Evolutionary conservation across 176 grass and related monocot genomes (phyloP), one percentile per base, ranked within the genome.

Genomic region (Bonia amplexicaulis): DNA sequence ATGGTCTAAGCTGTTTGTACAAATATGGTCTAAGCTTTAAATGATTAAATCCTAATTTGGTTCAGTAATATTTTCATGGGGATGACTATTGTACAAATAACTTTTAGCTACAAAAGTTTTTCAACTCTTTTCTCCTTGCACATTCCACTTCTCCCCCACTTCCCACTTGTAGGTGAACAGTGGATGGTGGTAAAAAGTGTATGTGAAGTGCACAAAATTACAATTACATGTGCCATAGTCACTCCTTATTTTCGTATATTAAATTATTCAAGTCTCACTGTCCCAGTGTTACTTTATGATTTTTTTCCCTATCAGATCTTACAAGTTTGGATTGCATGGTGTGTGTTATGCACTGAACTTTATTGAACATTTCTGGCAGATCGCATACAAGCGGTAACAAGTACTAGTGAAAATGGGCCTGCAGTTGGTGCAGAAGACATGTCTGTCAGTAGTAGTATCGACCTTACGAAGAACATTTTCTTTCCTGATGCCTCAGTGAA

Each of bases 341-440:
- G 9, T 70, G 58, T 79, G 9, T 70, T 62, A 14, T 60, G 29
- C 23, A 41, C 79, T 87, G 29, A 90, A 79, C 51, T 74, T 84
- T 42, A 0, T 74, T 79, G 26, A 66, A 33, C n/a, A 74, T 90
- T 80, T 80, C n/a, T 80, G 48, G 79, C 41, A 90, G 89, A 63
- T 48, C 0, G 0, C 63, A 81, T 86, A 27, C 25, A 72, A 55
- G 45, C 78, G 35, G 17, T 65, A 39, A 66, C 64, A 78, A 76
- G 67, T 53, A 26, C n/a, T 13, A 61, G 58, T 12, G 74, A 81
- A 78, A 80, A 71, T 52, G 10, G 3, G 58, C 25, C 9, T 66
- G 60, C 44, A 42, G 69, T 79, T 76, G 66, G 71, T 9, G 45
- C 65, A 29, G 81, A 87, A 82, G 46, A 67, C 52, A 25, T 76